These are phyloP conservation scores for Suhomyces maxii DNA, from an alignment of 1,139 yeast species.

Conservation along the genomic window DNA sequence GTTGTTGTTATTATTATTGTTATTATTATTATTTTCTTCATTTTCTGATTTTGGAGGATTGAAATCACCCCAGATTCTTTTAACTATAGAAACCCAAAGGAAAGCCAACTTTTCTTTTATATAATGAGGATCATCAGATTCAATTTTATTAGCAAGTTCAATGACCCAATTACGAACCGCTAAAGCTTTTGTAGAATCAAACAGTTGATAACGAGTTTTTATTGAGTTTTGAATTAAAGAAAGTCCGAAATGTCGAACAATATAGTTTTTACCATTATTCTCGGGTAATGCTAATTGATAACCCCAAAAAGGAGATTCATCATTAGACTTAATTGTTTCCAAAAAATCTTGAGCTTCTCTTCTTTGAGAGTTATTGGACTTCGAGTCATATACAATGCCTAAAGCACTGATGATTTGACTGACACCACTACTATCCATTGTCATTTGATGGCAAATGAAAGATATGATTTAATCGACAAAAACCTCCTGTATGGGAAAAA, in stretches of 20 bases:
- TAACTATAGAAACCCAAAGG: constrained; percentile 92
- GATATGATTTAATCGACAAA: neutral
- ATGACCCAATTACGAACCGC: constrained; percentile 84
- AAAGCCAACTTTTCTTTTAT: constrained; percentile 86
- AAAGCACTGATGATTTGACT: constrained; percentile 74
- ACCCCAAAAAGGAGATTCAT: constrained; percentile 92
- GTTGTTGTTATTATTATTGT: constrained; percentile 2
- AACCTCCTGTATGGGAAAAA: neutral
- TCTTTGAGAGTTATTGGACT: constrained; percentile 62
- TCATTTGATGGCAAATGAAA: constrained; percentile 17
- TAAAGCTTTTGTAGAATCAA: constrained; percentile 60
- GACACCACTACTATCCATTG: constrained; percentile 67
- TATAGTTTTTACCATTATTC: constrained; percentile 60
- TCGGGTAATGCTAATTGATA: constrained; percentile 72
- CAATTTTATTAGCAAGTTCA: constrained; percentile 65
- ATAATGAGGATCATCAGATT: constrained; percentile 78
- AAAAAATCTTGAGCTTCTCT: constrained; percentile 71
- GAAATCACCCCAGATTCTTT: constrained; percentile 81
- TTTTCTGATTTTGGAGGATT: neutral
- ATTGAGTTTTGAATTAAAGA: constrained; percentile 77
- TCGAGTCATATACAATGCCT: constrained; percentile 73
- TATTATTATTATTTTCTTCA: neutral
- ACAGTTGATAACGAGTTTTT: constrained; percentile 51
- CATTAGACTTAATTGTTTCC: constrained; percentile 71
- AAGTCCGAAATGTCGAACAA: constrained; percentile 88